Conservation (phyloP, 345 rosid species). For the Populus simonii region DNA sequence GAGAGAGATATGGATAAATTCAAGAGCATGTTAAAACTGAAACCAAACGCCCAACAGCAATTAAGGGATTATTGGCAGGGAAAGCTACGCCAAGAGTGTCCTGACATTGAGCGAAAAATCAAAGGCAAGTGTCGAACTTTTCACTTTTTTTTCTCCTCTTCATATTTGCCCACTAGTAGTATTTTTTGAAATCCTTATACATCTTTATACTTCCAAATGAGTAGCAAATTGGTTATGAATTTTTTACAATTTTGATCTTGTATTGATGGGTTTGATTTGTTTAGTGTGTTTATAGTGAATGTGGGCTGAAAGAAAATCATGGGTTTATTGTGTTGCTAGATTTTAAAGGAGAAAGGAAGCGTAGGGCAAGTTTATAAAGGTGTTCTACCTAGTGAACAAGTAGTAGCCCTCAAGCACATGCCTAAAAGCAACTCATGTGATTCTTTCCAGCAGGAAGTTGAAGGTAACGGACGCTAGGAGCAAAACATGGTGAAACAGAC, state of each 20-base stretch:
- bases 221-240: no score
- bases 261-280: not conserved
- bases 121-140: slow-evolving; percentile 24
- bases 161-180: no score
- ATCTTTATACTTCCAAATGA: no score
- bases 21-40: slow-evolving; percentile 37
- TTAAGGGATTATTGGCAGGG: slow-evolving; percentile 45
- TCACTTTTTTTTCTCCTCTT: not conserved
- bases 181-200: no score
- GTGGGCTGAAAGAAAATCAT: not conserved
- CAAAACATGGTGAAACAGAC: slow-evolving; percentile 86
- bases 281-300: not conserved
- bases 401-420: slow-evolving; percentile 56
- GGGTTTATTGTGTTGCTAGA: not conserved
- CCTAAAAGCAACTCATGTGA: slow-evolving; percentile 31
- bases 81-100: slow-evolving; percentile 45
- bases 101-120: slow-evolving; percentile 40
- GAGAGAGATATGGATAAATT: slow-evolving; percentile 31
- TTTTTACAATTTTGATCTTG: not conserved
- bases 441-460: slow-evolving; percentile 54
- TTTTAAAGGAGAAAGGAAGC: slow-evolving; percentile 32
- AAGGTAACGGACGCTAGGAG: slow-evolving; percentile 76
- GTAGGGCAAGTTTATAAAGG: slow-evolving; percentile 61
- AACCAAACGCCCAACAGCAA: slow-evolving; percentile 37
- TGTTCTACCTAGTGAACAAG: slow-evolving; percentile 57